phyloP scores from a whole-genome alignment of 2,329 filamentous ascomycete genomes.

The Sporothrix sp. region DNA sequence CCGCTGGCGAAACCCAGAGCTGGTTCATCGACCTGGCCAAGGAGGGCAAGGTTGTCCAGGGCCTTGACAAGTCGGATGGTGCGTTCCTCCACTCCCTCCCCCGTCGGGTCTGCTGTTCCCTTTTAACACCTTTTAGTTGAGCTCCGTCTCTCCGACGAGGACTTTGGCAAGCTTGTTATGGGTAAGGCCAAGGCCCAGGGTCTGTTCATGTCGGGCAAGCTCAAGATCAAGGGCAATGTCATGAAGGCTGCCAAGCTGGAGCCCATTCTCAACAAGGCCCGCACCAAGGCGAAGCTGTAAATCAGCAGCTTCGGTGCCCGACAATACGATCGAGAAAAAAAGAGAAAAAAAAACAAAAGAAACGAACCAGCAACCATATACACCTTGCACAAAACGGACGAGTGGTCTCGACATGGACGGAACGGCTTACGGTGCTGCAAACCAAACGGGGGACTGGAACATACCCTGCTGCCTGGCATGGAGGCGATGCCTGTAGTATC shows the following conservation, averaged over 20 bases:
- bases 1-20: slow-evolving; percentile 63
- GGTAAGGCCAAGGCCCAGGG: slow-evolving; percentile 92
- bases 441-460: slow-evolving; percentile 3
- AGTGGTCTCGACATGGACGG: not conserved
- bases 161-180: slow-evolving; percentile 72
- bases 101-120: too few species aligned
- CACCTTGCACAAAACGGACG: not conserved
- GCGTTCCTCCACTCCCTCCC: slow-evolving; percentile 23
- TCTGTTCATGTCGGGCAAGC: slow-evolving; percentile 95
- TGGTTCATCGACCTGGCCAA: slow-evolving; percentile 97
- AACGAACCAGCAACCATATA: not conserved
- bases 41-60: slow-evolving; percentile 71
- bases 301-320: not conserved
- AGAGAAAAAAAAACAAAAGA: not conserved
- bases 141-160: slow-evolving; percentile 70
- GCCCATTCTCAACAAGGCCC: slow-evolving; percentile 77
- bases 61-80: slow-evolving; percentile 75
- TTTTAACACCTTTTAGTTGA: slow-evolving; percentile 50
- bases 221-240: slow-evolving; percentile 96
- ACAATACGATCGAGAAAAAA: not conserved
- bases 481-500: not conserved
- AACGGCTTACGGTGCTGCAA: not conserved
- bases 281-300: slow-evolving; percentile 67
- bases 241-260: slow-evolving; percentile 99
- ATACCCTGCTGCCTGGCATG: not conserved